phyloP scores from a whole-genome alignment of 2,329 filamentous ascomycete genomes.

The Pseudodiploospora longispora region DNA sequence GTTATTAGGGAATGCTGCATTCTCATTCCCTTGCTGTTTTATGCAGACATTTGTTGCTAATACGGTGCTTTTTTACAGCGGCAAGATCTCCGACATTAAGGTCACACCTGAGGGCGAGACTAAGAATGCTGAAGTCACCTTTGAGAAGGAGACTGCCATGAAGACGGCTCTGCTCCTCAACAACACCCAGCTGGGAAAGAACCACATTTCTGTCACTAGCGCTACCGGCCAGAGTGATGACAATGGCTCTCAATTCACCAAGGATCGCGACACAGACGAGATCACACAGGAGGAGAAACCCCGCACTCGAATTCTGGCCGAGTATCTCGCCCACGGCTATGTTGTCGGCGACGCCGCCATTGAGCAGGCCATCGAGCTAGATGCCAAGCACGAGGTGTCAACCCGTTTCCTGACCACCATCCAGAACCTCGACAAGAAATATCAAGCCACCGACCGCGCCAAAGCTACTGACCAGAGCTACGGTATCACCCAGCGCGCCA shows the following conservation, averaged over 20 bases:
- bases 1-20: not conserved
- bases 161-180: conserved; percentile 96
- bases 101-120: conserved; percentile 60
- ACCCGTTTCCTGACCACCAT: conserved; percentile 71
- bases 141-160: conserved; percentile 93
- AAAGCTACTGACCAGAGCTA: conserved; percentile 79
- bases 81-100: conserved; percentile 81
- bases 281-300: conserved; percentile 97
- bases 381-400: conserved; percentile 82
- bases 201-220: conserved; percentile 69
- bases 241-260: conserved; percentile 46
- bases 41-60: no score
- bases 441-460: conserved; percentile 80
- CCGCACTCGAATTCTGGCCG: conserved; percentile 82
- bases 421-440: conserved; percentile 70
- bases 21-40: no score
- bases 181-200: conserved; percentile 86
- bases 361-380: conserved; percentile 75
- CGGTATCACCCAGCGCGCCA: conserved; percentile 68
- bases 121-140: conserved; percentile 85
- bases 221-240: conserved; percentile 59
- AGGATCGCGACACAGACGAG: conserved; percentile 56
- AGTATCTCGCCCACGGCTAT: conserved; percentile 96
- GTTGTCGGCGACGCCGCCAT: conserved; percentile 67
- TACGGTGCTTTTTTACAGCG: conserved; percentile 41